Conservation (phyloP, 2,329 filamentous ascomycete species). For the Trichoderma gracile region DNA sequence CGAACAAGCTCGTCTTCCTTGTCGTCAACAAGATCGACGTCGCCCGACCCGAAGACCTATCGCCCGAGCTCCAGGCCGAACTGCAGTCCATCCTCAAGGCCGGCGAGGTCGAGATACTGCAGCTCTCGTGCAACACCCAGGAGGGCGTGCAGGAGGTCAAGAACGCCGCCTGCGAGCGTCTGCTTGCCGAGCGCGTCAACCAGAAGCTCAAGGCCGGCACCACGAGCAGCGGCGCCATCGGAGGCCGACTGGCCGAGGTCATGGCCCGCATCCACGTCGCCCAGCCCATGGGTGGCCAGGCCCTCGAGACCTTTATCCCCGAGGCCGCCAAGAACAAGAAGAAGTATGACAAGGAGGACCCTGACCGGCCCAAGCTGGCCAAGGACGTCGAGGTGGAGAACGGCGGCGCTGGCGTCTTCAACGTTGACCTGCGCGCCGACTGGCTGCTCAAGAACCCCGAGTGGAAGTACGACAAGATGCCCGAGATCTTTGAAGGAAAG, state of each 20-base stretch:
- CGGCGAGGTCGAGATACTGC: slow-evolving; percentile 87
- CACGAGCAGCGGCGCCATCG: slow-evolving; percentile 70
- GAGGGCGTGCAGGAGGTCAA: slow-evolving; percentile 94
- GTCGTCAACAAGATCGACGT: slow-evolving; percentile 99
- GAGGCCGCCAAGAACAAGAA: slow-evolving; percentile 76
- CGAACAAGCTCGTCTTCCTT: slow-evolving; percentile 95
- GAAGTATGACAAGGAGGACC: slow-evolving; percentile 90
- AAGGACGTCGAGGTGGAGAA: slow-evolving; percentile 89
- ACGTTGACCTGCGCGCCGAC: slow-evolving; percentile 84
- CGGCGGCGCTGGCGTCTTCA: slow-evolving; percentile 94
- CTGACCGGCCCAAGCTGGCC: slow-evolving; percentile 77
- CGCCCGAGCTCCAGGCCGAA: slow-evolving; percentile 73
- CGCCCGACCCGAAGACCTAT: slow-evolving; percentile 81
- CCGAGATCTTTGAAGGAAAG: slow-evolving; percentile 91
- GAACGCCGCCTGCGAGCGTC: slow-evolving; percentile 88
- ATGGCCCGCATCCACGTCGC: slow-evolving; percentile 95
- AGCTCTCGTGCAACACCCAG: slow-evolving; percentile 91
- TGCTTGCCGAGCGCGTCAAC: slow-evolving; percentile 89
- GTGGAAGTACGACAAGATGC: slow-evolving; percentile 96
- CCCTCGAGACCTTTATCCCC: slow-evolving; percentile 82
- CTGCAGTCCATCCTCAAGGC: slow-evolving; percentile 79
- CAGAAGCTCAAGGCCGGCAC: slow-evolving; percentile 96
- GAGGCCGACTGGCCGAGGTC: slow-evolving; percentile 83
- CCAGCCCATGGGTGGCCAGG: slow-evolving; percentile 79
- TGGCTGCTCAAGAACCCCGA: slow-evolving; percentile 85